Conservation (phyloP, 2,329 filamentous ascomycete genomes). For the Epichloe bromicola region DNA sequence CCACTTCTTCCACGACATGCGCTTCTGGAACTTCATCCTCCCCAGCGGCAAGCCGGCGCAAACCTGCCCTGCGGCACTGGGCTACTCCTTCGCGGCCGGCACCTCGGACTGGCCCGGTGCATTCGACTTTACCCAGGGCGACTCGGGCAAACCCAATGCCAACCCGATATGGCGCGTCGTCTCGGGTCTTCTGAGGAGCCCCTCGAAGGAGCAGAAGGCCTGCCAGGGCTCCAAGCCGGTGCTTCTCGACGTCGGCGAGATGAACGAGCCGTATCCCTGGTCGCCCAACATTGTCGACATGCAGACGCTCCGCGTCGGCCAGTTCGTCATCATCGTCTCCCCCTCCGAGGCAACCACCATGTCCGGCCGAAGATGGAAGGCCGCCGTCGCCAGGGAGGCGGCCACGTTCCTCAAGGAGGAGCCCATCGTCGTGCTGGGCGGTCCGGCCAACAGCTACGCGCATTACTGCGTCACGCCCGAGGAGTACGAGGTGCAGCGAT, state of each 20-base stretch:
- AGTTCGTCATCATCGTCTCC: constrained; percentile 70
- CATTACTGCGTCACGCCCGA: constrained; percentile 71
- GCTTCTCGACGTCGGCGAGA: constrained; percentile 75
- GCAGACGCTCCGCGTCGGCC: constrained; percentile 72
- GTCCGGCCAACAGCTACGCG: constrained; percentile 81
- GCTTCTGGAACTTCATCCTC: constrained; percentile 58
- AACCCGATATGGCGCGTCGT: constrained; percentile 74
- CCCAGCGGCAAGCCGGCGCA: constrained; percentile 56
- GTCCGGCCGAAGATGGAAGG: constrained; percentile 78
- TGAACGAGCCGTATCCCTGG: constrained; percentile 71
- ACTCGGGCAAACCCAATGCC: constrained; percentile 51
- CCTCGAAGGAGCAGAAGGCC: constrained; percentile 52
- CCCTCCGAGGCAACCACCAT: constrained; percentile 88
- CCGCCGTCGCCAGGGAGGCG: constrained; percentile 46
- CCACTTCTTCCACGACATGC: constrained; percentile 77
- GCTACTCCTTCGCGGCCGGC: constrained; percentile 85
- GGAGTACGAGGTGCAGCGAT: constrained; percentile 74
- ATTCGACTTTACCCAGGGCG: constrained; percentile 88
- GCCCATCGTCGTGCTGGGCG: constrained; percentile 72
- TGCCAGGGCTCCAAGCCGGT: constrained; percentile 80
- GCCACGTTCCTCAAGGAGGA: constrained; percentile 33
- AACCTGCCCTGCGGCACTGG: constrained; percentile 78
- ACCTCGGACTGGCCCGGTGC: constrained; percentile 84
- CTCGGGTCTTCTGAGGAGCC: constrained; percentile 56
- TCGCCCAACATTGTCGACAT: constrained; percentile 85